Evolutionary conservation across 108 stramenopile species (phyloP), one percentile per base, ranked within the genome.

Genomic region (Cylindrotheca fusiformis): DNA sequence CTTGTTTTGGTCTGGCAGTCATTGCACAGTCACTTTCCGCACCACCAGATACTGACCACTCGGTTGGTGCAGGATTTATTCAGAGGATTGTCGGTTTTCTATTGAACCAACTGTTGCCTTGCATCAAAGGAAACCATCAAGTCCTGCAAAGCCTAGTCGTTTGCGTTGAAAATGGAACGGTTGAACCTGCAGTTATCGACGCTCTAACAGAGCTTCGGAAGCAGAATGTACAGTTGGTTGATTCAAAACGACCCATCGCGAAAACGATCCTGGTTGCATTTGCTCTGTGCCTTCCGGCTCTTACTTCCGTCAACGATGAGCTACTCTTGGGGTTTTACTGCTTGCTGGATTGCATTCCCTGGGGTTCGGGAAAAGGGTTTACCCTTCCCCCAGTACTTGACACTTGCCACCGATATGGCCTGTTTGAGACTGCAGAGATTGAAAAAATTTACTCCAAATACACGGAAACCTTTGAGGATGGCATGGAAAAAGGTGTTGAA

Each of bases 361-460:
- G 83, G 85, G 83, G 79, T 33, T 67, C 69, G 32, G 88, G 88
- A 27, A 84, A 84, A 51, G 83, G 83, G 1, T 69, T 84, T 48
- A 79, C 72, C 3, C 28, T 86, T 0, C 21, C 63, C 23, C 47
- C 74, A 26, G 63, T 78, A 1, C 72, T 83, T 33, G 69, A 58
- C 29, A 32, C 55, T 22, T 73, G 69, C 10, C 30, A 60, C 5
- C 58, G 64, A 12, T 19, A 60, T 45, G 79, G 67, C 2, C 32
- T 79, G 26, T 41, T 85, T 12, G 56, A 63, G 17, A 32, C 45
- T 33, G 33, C 58, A 1, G 80, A 87, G 48, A 41, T 77, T 2
- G 60, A 71, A 21, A 53, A 54, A 28, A 72, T 70, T 22, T 68
- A 55, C 33, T 24, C 56, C 12, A 50, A 52, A 36, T 71, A 72